Base-by-base conservation (phyloP, 768 basidiomycete genomes). In the Rubroboletus satanas region DNA sequence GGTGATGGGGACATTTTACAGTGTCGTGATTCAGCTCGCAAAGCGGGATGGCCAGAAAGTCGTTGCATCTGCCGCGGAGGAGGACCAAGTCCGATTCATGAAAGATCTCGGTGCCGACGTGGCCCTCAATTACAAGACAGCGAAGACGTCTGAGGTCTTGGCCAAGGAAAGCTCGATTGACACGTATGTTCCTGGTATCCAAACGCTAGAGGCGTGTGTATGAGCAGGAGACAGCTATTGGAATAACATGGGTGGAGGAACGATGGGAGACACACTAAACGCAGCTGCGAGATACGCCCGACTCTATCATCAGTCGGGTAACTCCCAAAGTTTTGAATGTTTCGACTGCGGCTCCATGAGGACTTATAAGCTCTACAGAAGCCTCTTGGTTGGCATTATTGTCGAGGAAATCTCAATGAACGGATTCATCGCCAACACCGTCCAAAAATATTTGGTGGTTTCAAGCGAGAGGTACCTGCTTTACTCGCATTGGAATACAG, bases 81-180 rank as follows among this genome's bases (percentile, higher is more conserved):
- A 88, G 23, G 82, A 84, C 46, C 88, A 89, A 68, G 83, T 89
- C 12, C 66, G 73, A 6, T 85, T 78, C 64, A 71, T 84, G 66
- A 76, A 76, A 48, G 74, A 75, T 5, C 58, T 85, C 38, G 86
- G 85, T 0, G 79, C 80, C 0, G 86, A 90, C 59, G 76, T 84
- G 9, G 81, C 76, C 1, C 87, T 87, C 74, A 87, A 88, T 68
- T 88, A 84, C 70, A 84, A 89, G 74, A 87, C 76, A 0, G 71
- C 73, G 1, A 70, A 73, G 39, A 81, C 79, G 0, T 60, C 62
- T 1, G 78, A 83, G 12, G 75, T 84, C 5, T 69, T 89, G 39
- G 62, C 65, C 53, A 75, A 75, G 51, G 77, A 87, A 59, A 83
- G 84, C 3, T 79, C 78, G 0, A 74, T 84, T 49, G 73, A 83